Evolutionary conservation across 495 filamentous ascomycete genomes (phyloP), one percentile per base, ranked within the genome.

Genomic region (Usnea hakonensis): DNA sequence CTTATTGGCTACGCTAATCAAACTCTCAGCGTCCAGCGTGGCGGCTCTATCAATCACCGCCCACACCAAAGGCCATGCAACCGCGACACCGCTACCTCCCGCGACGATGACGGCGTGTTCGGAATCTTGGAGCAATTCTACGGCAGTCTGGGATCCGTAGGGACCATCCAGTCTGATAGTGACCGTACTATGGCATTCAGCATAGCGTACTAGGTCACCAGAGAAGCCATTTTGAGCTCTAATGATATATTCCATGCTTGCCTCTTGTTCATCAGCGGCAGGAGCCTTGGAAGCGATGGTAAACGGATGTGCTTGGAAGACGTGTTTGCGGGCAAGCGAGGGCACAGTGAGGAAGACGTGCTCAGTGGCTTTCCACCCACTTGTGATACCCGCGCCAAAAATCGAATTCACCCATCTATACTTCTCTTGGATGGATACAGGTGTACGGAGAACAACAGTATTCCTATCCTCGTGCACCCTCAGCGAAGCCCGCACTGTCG

Each of bases 21-120:
- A 36, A 37, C 28, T 9, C 33, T 68, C 66, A 13, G 53, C 26
- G 17, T 68, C 66, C 19, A 23, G 53, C 2, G 17, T 43, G 16
- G 19, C 21, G 10, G 3, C 13, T 10, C 3, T n/a, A 16, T 46
- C 57, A 30, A 60, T 61, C n/a, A 76, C 50, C 8, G 69, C 62
- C 65, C 69, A 83, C 6, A 79, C 67, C 6, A 83, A 65, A 8
- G 80, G 79, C 62, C 80, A 84, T 3, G 78, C 74, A 50, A 86
- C 83, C 0, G 81, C 84, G 40, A 87, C 83, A n/a, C 83, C 85
- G 19, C 79, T 82, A 14, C 85, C 84, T 8, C 85, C 83, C 7
- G 83, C 82, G n/a, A 87, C 73, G 17, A 87, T 61, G 19, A 87
- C 61, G 6, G 77, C 73, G 32, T 75, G 70, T 38, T 76, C 67